A percentile compares a stretch with the other conserved stretches of the same genome.
These are phyloP conservation scores for Haplographium delicatum DNA, from an alignment of 495 filamentous ascomycete genomes.

Conservation along the genomic window DNA sequence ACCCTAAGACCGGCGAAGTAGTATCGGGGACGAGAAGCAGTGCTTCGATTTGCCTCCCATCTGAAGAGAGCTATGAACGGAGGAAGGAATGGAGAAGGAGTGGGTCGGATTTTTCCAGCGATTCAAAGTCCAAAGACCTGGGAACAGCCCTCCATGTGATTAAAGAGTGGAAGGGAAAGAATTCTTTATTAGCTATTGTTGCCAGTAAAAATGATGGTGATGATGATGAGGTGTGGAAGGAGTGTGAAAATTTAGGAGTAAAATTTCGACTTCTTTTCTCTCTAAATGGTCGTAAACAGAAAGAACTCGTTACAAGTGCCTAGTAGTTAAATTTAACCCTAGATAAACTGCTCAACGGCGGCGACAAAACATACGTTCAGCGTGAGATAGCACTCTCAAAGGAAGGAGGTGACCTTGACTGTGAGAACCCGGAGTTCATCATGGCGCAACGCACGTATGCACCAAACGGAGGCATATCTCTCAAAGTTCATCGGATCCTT, in stretches of 20 bases:
- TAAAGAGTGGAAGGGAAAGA: not conserved
- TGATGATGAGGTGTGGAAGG: not conserved
- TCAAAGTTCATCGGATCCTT: not conserved
- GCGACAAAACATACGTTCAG: not conserved
- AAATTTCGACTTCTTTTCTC: conserved; percentile 1
- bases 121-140: not conserved
- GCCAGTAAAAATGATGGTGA: not conserved
- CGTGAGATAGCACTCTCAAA: conserved; percentile 1
- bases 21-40: conserved; percentile 1
- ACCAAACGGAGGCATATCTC: not conserved
- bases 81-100: not conserved
- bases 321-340: not conserved
- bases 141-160: not conserved
- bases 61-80: not conserved
- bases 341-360: conserved; percentile 1
- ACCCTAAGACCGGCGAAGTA: not conserved
- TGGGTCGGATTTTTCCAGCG: conserved; percentile 1
- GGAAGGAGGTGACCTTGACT: conserved; percentile 2
- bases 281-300: not conserved
- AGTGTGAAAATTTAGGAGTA: not conserved
- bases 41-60: not conserved
- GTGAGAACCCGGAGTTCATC: conserved; percentile 1
- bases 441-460: not conserved
- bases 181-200: not conserved
- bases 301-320: not conserved